Base-by-base conservation (phyloP, 805 yeast species). In the Ogataea nitratoaversa region DNA sequence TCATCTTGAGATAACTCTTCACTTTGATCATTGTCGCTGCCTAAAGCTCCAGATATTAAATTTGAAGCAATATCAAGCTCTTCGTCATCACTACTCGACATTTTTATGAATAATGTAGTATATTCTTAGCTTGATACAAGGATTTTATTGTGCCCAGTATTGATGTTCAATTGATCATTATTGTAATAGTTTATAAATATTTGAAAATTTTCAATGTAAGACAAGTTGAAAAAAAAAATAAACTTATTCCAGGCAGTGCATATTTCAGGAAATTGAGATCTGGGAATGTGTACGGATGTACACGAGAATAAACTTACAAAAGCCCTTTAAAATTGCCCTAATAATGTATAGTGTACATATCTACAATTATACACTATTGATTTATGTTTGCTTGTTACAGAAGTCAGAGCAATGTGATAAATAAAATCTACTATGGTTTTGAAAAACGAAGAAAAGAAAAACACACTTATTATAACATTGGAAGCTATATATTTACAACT, bases 41-140 rank as follows among this genome's bases (percentile, higher is more conserved):
- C 48, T n/a, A 38, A 36, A 34, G 44, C 65, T 28, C 67, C 66
- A 28, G 77, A 54, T 0, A 81, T 82, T 40, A 84, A 69, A 38
- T 76, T 69, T 14, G 75, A 67, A 19, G 84, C 83, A 51, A 82
- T 83, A 56, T 83, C 88, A 54, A 65, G 72, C 5, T 68, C 79
- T 43, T 71, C 79, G 50, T 69, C 77, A 42, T 56, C 61, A 35
- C 54, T 49, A 30, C 48, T 49, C 8, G 55, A 48, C 57, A 50
- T 48, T 9, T 3, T 24, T 14, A 23, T 32, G 6, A 22, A 2
- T 35, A 25, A 13, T 11, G 5, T 34, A 23, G 8, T 13, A 9
- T 23, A 30, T 28, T n/a, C 31, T n/a, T 7, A 22, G 25, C 25
- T 22, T 22, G 25, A 22, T 22, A n/a, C n/a, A n/a, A n/a, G n/a